A percentile compares a stretch with the other conserved stretches of the same genome.
Evolutionary conservation across 192 early-diverging fungal species (phyloP).

Genomic region (Bifiguratus adelaidae): DNA sequence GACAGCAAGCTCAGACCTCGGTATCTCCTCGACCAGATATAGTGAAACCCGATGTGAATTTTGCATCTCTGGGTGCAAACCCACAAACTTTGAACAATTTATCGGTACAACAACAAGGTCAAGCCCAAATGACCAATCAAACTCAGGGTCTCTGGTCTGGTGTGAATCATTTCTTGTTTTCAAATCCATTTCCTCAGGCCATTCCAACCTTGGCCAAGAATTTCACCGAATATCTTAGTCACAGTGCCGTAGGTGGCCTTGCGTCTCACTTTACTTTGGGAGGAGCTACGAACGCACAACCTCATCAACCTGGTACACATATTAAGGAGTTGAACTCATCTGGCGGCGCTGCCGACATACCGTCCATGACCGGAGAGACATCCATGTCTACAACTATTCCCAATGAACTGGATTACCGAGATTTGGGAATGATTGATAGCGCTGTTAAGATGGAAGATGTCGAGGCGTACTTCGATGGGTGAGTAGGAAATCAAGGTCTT

Average conservation of each 20-base stretch:
- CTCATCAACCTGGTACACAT: background rate
- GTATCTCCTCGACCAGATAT: too few relatives aligned
- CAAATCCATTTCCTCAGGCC: constrained; percentile 15
- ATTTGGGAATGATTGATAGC: too few relatives aligned
- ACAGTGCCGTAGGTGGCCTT: constrained; percentile 7
- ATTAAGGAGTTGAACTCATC: background rate
- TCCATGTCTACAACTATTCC: background rate
- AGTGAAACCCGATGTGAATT: too few relatives aligned
- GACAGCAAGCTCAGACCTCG: too few relatives aligned
- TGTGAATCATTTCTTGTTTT: background rate
- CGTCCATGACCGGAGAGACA: background rate
- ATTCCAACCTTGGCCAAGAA: constrained; percentile 17
- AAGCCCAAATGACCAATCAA: background rate
- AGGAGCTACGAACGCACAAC: background rate
- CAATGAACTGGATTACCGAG: too few relatives aligned
- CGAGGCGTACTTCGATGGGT: too few relatives aligned
- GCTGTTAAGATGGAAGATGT: too few relatives aligned
- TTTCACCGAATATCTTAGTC: constrained; percentile 16
- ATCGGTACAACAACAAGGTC: background rate
- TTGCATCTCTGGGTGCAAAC: background rate
- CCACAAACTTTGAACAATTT: background rate
- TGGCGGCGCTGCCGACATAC: background rate
- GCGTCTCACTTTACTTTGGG: background rate
- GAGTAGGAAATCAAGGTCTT: too few relatives aligned
- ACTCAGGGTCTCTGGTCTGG: background rate